Conservation (phyloP, 495 filamentous ascomycete genomes). For the Schizothecium vesticola region DNA sequence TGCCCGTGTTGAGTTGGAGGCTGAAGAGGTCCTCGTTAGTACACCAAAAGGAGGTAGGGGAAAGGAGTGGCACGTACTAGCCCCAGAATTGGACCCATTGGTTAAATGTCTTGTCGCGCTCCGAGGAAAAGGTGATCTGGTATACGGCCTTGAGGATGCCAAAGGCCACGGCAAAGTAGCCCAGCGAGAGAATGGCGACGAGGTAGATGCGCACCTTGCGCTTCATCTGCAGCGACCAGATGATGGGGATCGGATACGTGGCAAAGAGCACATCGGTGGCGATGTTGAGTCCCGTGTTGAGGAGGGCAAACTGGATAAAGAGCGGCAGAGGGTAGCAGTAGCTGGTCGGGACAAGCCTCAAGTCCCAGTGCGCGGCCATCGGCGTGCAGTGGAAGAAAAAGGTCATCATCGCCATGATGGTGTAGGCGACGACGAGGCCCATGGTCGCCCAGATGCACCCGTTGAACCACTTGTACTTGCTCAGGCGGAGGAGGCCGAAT, state of each 20-base stretch:
- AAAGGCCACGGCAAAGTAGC: slow-evolving; percentile 17
- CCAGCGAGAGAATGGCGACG: slow-evolving; percentile 15
- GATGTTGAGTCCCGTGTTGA: slow-evolving; percentile 9
- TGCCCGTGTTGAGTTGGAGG: slow-evolving; percentile 18
- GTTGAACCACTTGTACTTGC: slow-evolving; percentile 13
- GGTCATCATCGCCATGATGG: slow-evolving; percentile 22
- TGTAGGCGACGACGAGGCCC: slow-evolving; percentile 22
- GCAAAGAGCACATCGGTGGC: slow-evolving; percentile 19
- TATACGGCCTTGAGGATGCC: slow-evolving; percentile 18
- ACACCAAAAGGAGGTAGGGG: not conserved
- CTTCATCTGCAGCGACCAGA: slow-evolving; percentile 18
- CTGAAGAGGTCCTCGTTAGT: slow-evolving; percentile 1
- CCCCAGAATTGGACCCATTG: slow-evolving; percentile 13
- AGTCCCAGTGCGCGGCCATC: slow-evolving; percentile 7
- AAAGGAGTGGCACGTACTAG: slow-evolving; percentile 4
- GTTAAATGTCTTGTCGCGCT: slow-evolving; percentile 14
- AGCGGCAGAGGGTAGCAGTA: not conserved
- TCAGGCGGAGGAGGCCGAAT: slow-evolving; percentile 18
- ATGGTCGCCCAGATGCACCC: slow-evolving; percentile 19
- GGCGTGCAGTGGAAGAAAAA: slow-evolving; percentile 30
- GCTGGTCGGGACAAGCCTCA: not conserved
- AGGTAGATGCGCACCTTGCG: slow-evolving; percentile 10
- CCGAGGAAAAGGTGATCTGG: slow-evolving; percentile 8
- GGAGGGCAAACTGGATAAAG: slow-evolving; percentile 4
- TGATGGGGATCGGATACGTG: slow-evolving; percentile 16